Evolutionary conservation across 2,329 filamentous ascomycete species (phyloP).

Genomic region (Cercospora sp.): DNA sequence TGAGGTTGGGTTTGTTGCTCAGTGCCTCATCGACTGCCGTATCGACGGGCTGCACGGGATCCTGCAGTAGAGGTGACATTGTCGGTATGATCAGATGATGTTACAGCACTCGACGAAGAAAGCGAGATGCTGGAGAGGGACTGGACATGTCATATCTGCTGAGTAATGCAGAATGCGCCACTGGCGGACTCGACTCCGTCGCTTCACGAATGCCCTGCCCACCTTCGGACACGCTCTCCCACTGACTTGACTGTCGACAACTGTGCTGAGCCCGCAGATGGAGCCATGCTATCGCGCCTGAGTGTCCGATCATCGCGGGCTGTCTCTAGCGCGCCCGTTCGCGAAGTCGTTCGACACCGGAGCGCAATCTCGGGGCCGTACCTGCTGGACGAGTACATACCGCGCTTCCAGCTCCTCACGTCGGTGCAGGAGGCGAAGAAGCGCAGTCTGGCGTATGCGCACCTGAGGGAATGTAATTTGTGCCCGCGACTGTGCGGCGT

Average conservation of each 20-base stretch:
- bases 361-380: slow-evolving; percentile 60
- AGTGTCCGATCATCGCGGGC: not conserved
- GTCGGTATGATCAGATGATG: not conserved
- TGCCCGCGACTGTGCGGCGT: slow-evolving; percentile 76
- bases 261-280: not conserved
- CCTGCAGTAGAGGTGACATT: slow-evolving; percentile 83
- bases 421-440: slow-evolving; percentile 71
- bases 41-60: slow-evolving; percentile 55
- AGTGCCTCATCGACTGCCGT: slow-evolving; percentile 70
- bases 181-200: slow-evolving; percentile 3
- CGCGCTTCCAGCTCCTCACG: slow-evolving; percentile 68
- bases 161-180: slow-evolving; percentile 13
- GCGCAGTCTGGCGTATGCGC: slow-evolving; percentile 69
- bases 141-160: slow-evolving; percentile 10
- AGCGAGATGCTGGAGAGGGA: not conserved
- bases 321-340: not conserved
- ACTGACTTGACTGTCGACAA: not conserved
- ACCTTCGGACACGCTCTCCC: not conserved
- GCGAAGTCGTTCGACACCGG: not conserved
- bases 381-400: slow-evolving; percentile 67
- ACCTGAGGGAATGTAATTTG: slow-evolving; percentile 76
- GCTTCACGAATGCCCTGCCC: not conserved
- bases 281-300: not conserved
- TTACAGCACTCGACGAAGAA: not conserved
- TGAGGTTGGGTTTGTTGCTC: slow-evolving; percentile 76